Evolutionary conservation across 257 asterid species (phyloP).

Genomic region (Coffea eugenioides): DNA sequence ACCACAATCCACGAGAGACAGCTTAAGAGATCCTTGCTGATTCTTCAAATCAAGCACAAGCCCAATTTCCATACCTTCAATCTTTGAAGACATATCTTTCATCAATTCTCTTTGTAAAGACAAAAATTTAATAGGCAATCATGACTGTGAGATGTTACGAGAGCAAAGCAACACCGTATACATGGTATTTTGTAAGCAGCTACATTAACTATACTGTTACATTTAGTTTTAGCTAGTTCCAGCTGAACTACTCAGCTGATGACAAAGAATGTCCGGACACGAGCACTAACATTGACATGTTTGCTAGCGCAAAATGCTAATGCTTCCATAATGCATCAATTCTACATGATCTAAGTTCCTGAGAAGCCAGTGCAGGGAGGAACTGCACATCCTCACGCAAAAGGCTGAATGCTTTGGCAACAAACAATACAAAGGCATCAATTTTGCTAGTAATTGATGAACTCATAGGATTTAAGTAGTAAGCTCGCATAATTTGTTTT

Average conservation of each 20-base stretch:
- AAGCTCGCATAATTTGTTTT: background rate
- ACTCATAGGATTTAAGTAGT: background rate
- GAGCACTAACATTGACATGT: background rate
- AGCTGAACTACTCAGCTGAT: background rate
- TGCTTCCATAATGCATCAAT: background rate
- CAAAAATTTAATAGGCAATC: background rate
- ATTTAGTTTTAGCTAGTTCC: background rate
- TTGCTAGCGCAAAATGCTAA: background rate
- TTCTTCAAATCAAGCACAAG: constrained; percentile 58
- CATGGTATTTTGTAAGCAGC: background rate
- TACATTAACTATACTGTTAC: background rate
- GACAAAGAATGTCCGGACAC: background rate
- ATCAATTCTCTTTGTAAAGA: constrained; percentile 17
- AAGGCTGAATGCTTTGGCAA: background rate
- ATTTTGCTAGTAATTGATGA: background rate
- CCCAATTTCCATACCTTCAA: constrained; percentile 79
- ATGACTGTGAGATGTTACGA: constrained; percentile 12
- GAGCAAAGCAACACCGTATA: background rate
- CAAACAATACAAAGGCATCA: background rate
- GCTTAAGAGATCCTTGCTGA: constrained; percentile 61
- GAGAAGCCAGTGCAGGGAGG: background rate
- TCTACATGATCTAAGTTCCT: background rate
- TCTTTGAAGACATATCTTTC: constrained; percentile 44
- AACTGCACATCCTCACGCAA: background rate
- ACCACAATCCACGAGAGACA: constrained; percentile 75